Evolutionary conservation across 2,329 filamentous ascomycete species (phyloP), one percentile per base, ranked within the genome.

Genomic region (Xylariaceae sp.): DNA sequence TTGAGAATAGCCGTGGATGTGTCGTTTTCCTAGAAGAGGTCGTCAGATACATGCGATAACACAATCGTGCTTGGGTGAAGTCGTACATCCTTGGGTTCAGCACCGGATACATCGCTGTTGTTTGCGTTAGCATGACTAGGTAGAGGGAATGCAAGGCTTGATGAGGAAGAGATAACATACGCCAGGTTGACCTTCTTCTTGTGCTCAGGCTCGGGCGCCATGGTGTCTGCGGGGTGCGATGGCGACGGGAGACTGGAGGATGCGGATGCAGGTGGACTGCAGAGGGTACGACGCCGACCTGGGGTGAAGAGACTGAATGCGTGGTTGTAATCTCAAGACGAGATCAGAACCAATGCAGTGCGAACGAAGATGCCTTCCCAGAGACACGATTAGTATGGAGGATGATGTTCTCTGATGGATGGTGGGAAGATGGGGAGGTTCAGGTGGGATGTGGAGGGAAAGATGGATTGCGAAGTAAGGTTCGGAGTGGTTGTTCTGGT

Each of bases 1-100:
- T 97, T 97, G 72, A 99, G 85, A 71, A 99, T 99, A 68, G 94
- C 94, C 51, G 94, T 99, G 56, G 94, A 86, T 64, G 88, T 91
- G 74, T 96, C 94, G 75, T 97, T 90, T 71, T 91, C 87, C 87
- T 95, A 71, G 61, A 35, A 48, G 37, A 61, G 51, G 34, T n/a
- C 48, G 58, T 66, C 60, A 69, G 65, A 67, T 62, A 68, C 37
- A 48, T 61, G 65, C 62, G 51, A 52, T 48, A 17, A 30, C 11
- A 58, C 60, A 57, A 57, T 58, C 55, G 42, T 35, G 56, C 53
- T 64, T 49, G 60, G 56, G 66, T 65, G 65, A 64, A 56, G 66
- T 77, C 84, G 73, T 82, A 95, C 90, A 67, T 90, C 83, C 80
- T 89, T 94, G 78, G 86, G 84, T 75, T 96, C 91, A 65, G 89